Percentiles rank a stretch among this genome's conserved stretches.
Evolutionary conservation across 805 yeast genomes (phyloP).

Genomic region (Candida corydali): DNA sequence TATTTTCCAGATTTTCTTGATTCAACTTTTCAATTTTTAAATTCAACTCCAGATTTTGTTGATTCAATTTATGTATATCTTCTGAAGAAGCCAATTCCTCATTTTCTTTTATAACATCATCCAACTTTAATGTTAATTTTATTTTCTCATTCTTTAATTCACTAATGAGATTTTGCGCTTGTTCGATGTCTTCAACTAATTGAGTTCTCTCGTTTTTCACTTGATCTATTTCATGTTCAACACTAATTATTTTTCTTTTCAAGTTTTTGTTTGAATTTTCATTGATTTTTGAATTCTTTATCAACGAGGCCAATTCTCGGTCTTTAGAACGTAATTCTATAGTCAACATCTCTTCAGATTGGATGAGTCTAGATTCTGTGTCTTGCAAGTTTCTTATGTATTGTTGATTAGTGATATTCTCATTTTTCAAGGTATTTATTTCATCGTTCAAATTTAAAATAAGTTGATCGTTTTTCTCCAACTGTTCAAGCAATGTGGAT

Average conservation of each 20-base stretch:
- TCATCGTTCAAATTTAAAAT: conserved; percentile 12
- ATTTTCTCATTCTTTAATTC: conserved; percentile 11
- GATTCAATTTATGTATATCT: not conserved
- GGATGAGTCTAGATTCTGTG: conserved; percentile 12
- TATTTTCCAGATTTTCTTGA: conserved; percentile 7
- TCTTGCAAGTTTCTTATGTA: conserved; percentile 16
- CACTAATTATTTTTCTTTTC: conserved; percentile 2
- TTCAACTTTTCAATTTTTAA: conserved; percentile 9
- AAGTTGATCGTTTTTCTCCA: conserved; percentile 5
- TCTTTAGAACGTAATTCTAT: conserved; percentile 25
- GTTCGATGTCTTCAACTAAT: conserved; percentile 2
- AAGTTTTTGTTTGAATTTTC: conserved; percentile 9
- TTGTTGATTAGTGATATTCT: conserved; percentile 7
- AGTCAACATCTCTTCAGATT: conserved; percentile 17
- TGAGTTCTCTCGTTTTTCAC: conserved; percentile 2
- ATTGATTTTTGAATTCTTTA: conserved; percentile 19
- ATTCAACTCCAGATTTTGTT: conserved; percentile 5
- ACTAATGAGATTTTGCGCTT: conserved; percentile 3
- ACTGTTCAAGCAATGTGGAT: conserved; percentile 3
- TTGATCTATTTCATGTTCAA: conserved; percentile 4
- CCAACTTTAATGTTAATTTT: conserved; percentile 13
- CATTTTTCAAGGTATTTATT: conserved; percentile 2
- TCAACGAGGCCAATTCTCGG: conserved; percentile 23
- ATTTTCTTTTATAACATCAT: conserved; percentile 16
- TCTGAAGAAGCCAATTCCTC: conserved; percentile 13